phyloP scores from a whole-genome alignment of 2,329 filamentous ascomycete species.

The Phialemonium atrogriseum region DNA sequence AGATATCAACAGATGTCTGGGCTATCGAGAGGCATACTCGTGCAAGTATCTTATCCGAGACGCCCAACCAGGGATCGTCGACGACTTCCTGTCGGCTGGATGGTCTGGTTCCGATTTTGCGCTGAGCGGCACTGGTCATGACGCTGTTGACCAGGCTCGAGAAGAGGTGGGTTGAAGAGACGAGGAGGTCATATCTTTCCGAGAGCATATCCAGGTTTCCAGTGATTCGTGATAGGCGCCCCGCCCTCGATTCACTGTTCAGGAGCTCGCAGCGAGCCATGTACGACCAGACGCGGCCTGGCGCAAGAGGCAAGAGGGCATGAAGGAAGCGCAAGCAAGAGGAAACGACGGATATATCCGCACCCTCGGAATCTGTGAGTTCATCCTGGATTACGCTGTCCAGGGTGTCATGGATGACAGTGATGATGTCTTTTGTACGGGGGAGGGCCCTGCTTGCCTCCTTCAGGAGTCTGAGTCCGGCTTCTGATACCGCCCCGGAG shows the following conservation, averaged over 20 bases:
- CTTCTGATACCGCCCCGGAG: conserved; percentile 16
- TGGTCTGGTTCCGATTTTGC: conserved; percentile 48
- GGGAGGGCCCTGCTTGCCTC: conserved; percentile 48
- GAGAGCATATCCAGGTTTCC: conserved; percentile 73
- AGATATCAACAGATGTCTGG: conserved; percentile 69
- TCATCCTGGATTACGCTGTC: conserved; percentile 60
- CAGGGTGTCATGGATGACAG: conserved; percentile 75
- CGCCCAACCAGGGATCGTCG: conserved; percentile 56
- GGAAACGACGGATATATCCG: conserved; percentile 56
- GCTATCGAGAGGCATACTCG: conserved; percentile 65
- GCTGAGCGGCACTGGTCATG: conserved; percentile 58
- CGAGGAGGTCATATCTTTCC: conserved; percentile 69
- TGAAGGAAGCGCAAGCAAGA: conserved; percentile 76
- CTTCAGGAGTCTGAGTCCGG: conserved; percentile 41
- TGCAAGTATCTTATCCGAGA: conserved; percentile 69
- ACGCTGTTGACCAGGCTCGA: conserved; percentile 68
- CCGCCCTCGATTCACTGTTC: conserved; percentile 65
- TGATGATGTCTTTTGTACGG: conserved; percentile 65
- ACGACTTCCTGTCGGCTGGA: conserved; percentile 34
- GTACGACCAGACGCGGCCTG: conserved; percentile 84
- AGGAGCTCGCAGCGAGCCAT: conserved; percentile 75
- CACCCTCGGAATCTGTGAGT: conserved; percentile 45
- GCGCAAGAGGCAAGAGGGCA: conserved; percentile 63
- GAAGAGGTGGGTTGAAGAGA: conserved; percentile 66
- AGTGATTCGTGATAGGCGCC: conserved; percentile 69